Evolutionary conservation across 1,139 yeast genomes (phyloP).

Genomic region (Scheffersomyces illinoinensis): DNA sequence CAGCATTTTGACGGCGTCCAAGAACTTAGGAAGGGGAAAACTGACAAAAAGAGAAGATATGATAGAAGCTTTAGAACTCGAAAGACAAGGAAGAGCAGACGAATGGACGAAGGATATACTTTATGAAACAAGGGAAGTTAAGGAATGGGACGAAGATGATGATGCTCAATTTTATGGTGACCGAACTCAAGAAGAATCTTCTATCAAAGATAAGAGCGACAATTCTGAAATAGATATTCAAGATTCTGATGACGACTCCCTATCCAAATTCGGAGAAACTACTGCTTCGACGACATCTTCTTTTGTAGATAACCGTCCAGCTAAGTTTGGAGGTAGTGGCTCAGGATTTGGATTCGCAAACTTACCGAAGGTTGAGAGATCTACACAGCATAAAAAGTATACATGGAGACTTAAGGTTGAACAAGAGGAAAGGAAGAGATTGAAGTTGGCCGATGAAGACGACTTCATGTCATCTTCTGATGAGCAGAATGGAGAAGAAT

Average conservation of each 20-base stretch:
- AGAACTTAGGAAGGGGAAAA: slow-evolving; percentile 74
- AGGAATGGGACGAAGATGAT: slow-evolving; percentile 50
- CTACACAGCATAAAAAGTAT: slow-evolving; percentile 37
- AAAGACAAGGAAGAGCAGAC: slow-evolving; percentile 70
- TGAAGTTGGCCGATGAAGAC: slow-evolving; percentile 37
- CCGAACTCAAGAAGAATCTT: neutral
- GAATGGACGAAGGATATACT: slow-evolving; percentile 62
- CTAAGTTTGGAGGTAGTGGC: slow-evolving; percentile 59
- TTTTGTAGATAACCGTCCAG: slow-evolving; percentile 74
- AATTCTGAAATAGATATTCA: slow-evolving; percentile 15
- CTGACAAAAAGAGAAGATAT: slow-evolving; percentile 72
- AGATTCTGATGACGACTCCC: slow-evolving; percentile 18
- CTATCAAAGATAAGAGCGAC: neutral
- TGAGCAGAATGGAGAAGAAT: slow-evolving; percentile 36
- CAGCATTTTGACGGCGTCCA: slow-evolving; percentile 64
- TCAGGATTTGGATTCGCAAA: slow-evolving; percentile 69
- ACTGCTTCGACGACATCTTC: slow-evolving; percentile 36
- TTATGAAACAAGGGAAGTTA: slow-evolving; percentile 68
- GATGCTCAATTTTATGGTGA: neutral
- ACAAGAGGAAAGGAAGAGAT: slow-evolving; percentile 35
- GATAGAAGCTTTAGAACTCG: slow-evolving; percentile 73
- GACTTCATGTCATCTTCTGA: slow-evolving; percentile 35
- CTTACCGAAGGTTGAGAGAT: slow-evolving; percentile 45
- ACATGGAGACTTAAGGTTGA: slow-evolving; percentile 46
- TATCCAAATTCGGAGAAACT: slow-evolving; percentile 8